Evolutionary conservation across 345 rosid species (phyloP).

Genomic region (Gossypium raimondii): DNA sequence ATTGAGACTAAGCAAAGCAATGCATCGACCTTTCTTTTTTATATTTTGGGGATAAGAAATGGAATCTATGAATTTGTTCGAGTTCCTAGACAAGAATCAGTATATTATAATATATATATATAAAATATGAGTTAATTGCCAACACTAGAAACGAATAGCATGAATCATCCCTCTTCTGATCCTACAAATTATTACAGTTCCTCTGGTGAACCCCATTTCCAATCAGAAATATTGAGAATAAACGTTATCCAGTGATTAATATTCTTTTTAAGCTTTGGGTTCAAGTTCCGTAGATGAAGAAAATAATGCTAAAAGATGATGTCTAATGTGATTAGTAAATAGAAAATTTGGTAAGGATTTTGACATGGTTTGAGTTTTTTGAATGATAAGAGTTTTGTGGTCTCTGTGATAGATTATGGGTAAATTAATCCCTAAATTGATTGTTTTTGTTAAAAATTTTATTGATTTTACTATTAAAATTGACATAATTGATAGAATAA

Average conservation of each 20-base stretch:
- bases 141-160: neutral
- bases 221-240: neutral
- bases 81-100: slow-evolving; percentile 30
- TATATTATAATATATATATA: neutral
- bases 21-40: slow-evolving; percentile 24
- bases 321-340: too few species aligned
- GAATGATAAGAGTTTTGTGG: too few species aligned
- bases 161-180: neutral
- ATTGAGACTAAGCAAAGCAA: neutral
- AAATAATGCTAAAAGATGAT: too few species aligned
- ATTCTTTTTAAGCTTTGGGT: too few species aligned
- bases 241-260: too few species aligned
- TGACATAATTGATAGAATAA: too few species aligned
- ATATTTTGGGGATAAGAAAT: neutral
- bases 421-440: accelerated
- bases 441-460: accelerated
- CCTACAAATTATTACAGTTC: neutral
- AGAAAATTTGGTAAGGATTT: too few species aligned
- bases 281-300: too few species aligned
- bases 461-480: too few species aligned
- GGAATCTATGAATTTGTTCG: slow-evolving; percentile 53
- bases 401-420: too few species aligned
- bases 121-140: neutral
- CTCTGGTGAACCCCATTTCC: neutral
- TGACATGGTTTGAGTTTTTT: too few species aligned